Percentiles rank a stretch among this genome's conserved stretches.
Conservation (phyloP, 805 yeast genomes). For the Tetrapisispora iriomotensis region DNA sequence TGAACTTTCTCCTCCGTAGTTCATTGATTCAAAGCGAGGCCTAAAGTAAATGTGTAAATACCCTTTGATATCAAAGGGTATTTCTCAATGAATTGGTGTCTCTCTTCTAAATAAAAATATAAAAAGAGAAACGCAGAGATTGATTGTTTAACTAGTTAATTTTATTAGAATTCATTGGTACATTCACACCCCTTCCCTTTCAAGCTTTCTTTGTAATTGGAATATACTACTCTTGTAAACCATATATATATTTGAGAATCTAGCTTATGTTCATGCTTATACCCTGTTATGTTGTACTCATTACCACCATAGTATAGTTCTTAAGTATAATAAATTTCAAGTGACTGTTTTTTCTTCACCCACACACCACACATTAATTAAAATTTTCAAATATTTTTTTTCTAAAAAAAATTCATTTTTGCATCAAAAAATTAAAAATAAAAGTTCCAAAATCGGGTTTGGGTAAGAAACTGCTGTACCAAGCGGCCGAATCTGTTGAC, state of each 20-base stretch:
- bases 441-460: too few species aligned
- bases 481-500: too few species aligned
- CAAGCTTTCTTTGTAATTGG: too few species aligned
- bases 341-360: background rate
- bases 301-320: background rate
- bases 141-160: conserved; percentile 2
- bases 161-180: conserved; percentile 21
- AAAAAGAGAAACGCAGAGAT: conserved; percentile 2
- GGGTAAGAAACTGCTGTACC: too few species aligned
- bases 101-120: background rate
- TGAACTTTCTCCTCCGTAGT: conserved; percentile 30
- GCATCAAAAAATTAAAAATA: too few species aligned
- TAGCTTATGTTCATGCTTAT: too few species aligned
- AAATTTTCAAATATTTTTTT: too few species aligned
- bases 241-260: too few species aligned
- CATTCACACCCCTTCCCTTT: conserved; percentile 7
- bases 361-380: background rate
- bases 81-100: conserved; percentile 15
- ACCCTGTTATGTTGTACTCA: background rate
- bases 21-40: conserved; percentile 41
- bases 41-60: conserved; percentile 21
- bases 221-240: too few species aligned
- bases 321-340: background rate
- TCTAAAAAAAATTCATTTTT: too few species aligned
- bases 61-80: background rate